Conservation (phyloP, 441 rosid genomes). For the Erodium trifolium region DNA sequence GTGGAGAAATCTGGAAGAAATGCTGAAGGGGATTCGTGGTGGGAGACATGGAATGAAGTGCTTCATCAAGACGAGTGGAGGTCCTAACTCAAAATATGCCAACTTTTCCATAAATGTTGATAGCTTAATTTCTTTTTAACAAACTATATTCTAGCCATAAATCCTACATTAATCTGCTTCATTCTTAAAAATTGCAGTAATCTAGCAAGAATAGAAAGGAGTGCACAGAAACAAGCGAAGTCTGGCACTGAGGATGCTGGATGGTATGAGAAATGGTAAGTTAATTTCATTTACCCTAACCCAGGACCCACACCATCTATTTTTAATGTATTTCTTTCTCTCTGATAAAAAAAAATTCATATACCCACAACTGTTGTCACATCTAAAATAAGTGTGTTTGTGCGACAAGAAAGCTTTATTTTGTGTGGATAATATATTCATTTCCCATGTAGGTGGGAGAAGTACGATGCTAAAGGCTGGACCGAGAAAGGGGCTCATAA, state of each 20-base stretch:
- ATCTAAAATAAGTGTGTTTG: not conserved
- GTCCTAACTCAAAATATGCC: conserved; percentile 28
- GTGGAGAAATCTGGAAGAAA: conserved; percentile 96
- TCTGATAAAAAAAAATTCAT: too few relatives aligned
- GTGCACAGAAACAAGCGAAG: conserved; percentile 98
- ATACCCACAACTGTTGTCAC: too few relatives aligned
- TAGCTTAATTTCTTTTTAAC: conserved; percentile 8
- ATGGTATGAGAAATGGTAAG: conserved; percentile 98
- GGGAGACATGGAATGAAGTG: conserved; percentile 99
- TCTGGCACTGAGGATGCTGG: conserved; percentile 94
- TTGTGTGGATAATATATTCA: conserved; percentile 6
- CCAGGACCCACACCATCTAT: too few relatives aligned
- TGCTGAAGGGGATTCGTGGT: conserved; percentile 97
- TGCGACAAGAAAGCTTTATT: not conserved
- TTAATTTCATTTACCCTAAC: conserved; percentile 9
- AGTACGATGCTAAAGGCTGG: conserved; percentile 97
- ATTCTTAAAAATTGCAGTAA: conserved; percentile 45
- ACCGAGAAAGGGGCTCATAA: conserved; percentile 98
- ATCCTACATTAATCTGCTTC: not conserved
- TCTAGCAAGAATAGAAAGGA: conserved; percentile 93
- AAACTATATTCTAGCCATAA: conserved; percentile 5
- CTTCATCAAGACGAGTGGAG: conserved; percentile 99
- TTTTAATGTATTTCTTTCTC: too few relatives aligned
- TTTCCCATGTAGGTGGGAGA: conserved; percentile 82
- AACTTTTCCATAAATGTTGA: not conserved